Conservation (phyloP, 305 asterid species). For the Andrographis paniculata region DNA sequence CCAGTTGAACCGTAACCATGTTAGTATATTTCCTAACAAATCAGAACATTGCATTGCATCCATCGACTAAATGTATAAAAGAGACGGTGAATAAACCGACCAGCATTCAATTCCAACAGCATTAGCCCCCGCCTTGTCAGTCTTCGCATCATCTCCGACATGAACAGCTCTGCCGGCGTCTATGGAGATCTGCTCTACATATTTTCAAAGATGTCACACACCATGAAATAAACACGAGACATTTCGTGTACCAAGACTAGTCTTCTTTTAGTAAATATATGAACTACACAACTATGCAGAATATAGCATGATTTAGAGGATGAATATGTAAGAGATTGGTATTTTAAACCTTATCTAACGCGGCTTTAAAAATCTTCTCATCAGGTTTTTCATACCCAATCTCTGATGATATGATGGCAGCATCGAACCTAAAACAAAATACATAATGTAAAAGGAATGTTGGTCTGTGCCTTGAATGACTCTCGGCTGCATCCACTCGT, state of each 20-base stretch:
- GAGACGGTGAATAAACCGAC: slow-evolving; percentile 23
- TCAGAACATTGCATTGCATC: slow-evolving; percentile 1
- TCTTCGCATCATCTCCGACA: slow-evolving; percentile 74
- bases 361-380: slow-evolving; percentile 63
- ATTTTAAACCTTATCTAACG: slow-evolving; percentile 48
- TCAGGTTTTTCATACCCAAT: slow-evolving; percentile 91
- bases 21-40: neutral
- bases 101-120: slow-evolving; percentile 83
- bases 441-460: slow-evolving; percentile 1
- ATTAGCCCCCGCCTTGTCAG: slow-evolving; percentile 85
- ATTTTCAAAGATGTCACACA: slow-evolving; percentile 3
- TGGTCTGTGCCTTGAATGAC: neutral
- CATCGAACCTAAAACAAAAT: slow-evolving; percentile 59
- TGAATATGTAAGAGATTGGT: slow-evolving; percentile 6
- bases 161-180: slow-evolving; percentile 66
- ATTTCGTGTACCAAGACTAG: neutral
- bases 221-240: neutral
- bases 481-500: neutral
- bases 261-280: neutral
- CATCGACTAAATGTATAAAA: neutral
- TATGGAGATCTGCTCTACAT: slow-evolving; percentile 53
- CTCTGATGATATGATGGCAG: slow-evolving; percentile 87
- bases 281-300: neutral
- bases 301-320: neutral
- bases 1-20: slow-evolving; percentile 3